Evolutionary conservation across 306 rosid genomes (phyloP).

Genomic region (Vigna mungo): DNA sequence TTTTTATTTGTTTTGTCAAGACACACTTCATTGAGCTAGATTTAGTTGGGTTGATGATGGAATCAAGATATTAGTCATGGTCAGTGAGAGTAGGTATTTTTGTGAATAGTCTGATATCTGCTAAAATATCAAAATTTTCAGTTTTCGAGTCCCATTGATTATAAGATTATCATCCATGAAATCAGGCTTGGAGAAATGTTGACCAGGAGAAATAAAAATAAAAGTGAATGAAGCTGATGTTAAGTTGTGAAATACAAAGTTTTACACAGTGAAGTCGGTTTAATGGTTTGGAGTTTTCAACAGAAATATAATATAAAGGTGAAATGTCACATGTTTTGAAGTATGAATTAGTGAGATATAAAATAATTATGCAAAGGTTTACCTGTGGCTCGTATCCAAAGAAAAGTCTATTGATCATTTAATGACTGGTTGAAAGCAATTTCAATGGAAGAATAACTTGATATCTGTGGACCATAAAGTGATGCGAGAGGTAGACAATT

Average conservation of each 20-base stretch:
- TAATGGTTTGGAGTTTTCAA: slow-evolving; percentile 15
- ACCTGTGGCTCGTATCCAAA: not conserved
- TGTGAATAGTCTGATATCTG: not conserved
- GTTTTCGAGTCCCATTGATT: not conserved
- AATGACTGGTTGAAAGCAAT: not conserved
- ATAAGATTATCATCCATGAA: not conserved
- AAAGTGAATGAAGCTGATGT: not conserved
- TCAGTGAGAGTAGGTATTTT: too few relatives aligned
- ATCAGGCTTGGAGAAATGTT: slow-evolving; percentile 4
- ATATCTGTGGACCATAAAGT: slow-evolving; percentile 13
- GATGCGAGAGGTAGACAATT: slow-evolving; percentile 10
- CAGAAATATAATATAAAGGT: not conserved
- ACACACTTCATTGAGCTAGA: too few relatives aligned
- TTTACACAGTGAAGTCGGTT: not conserved
- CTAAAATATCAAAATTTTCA: not conserved
- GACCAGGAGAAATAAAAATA: not conserved
- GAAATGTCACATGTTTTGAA: not conserved
- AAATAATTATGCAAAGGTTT: not conserved
- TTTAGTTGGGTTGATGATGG: too few relatives aligned
- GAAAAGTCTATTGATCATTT: not conserved
- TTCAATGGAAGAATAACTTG: not conserved
- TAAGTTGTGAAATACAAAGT: not conserved
- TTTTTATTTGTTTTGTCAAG: too few relatives aligned
- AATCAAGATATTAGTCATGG: too few relatives aligned
- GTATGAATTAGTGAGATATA: not conserved